Percentiles rank a stretch among this genome's conserved stretches.
These are phyloP conservation scores for Priceomyces medius DNA, from an alignment of 805 yeast genomes.

Conservation along the genomic window DNA sequence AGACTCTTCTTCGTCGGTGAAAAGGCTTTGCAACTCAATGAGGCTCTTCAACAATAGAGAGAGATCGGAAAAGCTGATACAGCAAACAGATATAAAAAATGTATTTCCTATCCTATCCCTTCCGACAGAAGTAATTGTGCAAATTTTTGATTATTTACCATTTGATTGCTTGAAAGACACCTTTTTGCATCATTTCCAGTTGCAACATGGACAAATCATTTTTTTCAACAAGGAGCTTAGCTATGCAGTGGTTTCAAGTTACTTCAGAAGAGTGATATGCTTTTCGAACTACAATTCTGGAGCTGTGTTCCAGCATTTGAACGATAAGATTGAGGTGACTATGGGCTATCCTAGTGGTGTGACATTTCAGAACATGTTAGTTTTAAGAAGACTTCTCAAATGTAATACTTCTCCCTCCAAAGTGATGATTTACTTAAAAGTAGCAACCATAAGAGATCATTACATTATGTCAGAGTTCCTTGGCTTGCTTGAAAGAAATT, in stretches of 20 bases:
- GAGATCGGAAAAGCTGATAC: neutral
- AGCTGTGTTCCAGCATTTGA: neutral
- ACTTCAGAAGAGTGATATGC: neutral
- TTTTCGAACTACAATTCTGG: neutral
- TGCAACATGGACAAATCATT: neutral
- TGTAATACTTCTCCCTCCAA: neutral
- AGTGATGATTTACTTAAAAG: neutral
- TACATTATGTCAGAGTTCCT: constrained; percentile 2
- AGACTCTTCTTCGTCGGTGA: neutral
- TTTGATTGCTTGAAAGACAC: neutral
- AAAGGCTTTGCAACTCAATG: neutral
- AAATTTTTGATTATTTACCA: constrained; percentile 1
- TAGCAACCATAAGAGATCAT: neutral
- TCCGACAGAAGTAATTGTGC: constrained; percentile 3
- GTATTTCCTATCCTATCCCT: neutral
- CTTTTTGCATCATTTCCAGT: neutral
- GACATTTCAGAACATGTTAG: neutral
- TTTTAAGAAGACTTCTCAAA: neutral
- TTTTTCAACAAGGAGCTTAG: neutral
- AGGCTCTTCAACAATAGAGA: neutral
- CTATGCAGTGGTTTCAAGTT: constrained; percentile 1
- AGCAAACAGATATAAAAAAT: neutral
- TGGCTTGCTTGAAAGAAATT: neutral
- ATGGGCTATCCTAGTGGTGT: neutral
- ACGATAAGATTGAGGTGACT: neutral